Percentiles rank a stretch among this genome's conserved stretches.
Conservation (phyloP, 2,329 filamentous ascomycete species). For the Drechslera avenae region DNA sequence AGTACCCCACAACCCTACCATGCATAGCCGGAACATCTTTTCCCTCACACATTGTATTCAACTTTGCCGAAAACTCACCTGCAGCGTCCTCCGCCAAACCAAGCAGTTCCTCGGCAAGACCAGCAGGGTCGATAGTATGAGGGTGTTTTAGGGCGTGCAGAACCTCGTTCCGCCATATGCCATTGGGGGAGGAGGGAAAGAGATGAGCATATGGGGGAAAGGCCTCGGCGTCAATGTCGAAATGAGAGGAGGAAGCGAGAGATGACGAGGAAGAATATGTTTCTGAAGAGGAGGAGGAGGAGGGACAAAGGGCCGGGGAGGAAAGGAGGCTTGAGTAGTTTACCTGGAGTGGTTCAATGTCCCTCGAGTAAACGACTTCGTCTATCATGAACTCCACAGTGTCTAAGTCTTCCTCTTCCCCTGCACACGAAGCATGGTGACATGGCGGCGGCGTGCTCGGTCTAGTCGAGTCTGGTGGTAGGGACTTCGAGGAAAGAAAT, state of each 20-base stretch:
- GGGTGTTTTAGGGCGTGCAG: not conserved
- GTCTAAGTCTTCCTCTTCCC: no score
- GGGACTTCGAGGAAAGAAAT: no score
- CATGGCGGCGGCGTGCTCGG: no score
- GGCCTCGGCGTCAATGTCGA: slow-evolving; percentile 8
- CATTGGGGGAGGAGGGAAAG: slow-evolving; percentile 17
- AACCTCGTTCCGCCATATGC: slow-evolving; percentile 7
- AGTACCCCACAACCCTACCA: not conserved
- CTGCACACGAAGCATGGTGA: no score
- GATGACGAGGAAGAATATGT: no score
- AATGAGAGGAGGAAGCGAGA: not conserved
- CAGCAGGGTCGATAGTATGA: slow-evolving; percentile 1
- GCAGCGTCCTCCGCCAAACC: slow-evolving; percentile 4
- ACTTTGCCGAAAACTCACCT: not conserved
- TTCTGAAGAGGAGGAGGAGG: no score
- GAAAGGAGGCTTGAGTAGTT: no score
- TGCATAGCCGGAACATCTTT: slow-evolving; percentile 12
- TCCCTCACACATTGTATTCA: slow-evolving; percentile 23
- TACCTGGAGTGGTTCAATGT: no score
- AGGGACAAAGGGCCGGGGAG: no score
- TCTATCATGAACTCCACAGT: no score
- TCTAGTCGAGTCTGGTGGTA: no score
- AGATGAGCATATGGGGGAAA: slow-evolving; percentile 14
- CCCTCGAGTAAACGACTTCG: no score
- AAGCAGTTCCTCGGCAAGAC: not conserved